Evolutionary conservation across 2,329 filamentous ascomycete genomes (phyloP).

Genomic region (Neofusicoccum kwambonambiense): DNA sequence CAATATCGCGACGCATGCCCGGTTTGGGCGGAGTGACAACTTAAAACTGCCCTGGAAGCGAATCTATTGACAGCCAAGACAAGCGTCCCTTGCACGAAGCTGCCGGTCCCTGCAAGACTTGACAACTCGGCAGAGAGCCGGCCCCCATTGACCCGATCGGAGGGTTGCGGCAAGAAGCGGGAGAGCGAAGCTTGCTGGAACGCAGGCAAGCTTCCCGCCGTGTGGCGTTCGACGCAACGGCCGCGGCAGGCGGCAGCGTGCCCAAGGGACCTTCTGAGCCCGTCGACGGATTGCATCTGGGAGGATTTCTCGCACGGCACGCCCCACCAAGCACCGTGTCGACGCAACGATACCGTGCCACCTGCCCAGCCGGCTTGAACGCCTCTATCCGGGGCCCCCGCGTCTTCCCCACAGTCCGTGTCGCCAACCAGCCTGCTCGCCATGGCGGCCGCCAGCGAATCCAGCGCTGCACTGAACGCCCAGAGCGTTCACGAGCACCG

Average conservation of each 20-base stretch:
- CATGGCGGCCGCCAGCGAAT: background rate
- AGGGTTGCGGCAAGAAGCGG: background rate
- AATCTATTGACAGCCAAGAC: background rate
- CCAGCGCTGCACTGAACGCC: background rate
- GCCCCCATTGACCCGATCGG: background rate
- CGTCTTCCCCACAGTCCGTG: conserved; percentile 1
- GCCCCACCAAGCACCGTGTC: too few species aligned
- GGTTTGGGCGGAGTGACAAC: too few species aligned
- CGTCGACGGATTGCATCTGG: too few species aligned
- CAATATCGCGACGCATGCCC: background rate
- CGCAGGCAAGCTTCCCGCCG: background rate
- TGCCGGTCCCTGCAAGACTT: background rate
- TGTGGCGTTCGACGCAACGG: background rate
- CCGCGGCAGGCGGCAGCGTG: too few species aligned
- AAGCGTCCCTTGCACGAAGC: background rate
- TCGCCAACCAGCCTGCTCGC: background rate
- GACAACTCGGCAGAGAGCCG: background rate
- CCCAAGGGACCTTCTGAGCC: too few species aligned
- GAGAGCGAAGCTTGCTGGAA: background rate
- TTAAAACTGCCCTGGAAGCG: background rate
- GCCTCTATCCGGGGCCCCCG: background rate
- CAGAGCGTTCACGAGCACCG: background rate
- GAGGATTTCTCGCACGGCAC: too few species aligned
- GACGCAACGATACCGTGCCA: background rate
- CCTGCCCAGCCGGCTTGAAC: background rate